phyloP scores from a whole-genome alignment of 2,329 filamentous ascomycete species.

The Eutypella sp. region DNA sequence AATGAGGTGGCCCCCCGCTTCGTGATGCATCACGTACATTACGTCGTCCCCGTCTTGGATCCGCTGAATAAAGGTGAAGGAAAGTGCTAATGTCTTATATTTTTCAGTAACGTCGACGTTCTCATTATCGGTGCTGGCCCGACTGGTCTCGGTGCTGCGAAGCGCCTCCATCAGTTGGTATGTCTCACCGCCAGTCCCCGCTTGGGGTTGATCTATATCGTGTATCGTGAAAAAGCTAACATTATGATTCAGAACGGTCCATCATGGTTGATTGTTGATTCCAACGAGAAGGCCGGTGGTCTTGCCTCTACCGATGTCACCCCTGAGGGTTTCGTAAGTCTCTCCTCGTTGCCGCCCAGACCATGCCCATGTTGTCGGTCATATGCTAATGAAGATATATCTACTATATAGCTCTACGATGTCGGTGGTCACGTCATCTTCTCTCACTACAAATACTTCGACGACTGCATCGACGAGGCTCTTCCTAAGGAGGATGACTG shows the following conservation, averaged over 20 bases:
- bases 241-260: constrained; percentile 64
- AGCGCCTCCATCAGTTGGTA: constrained; percentile 95
- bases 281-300: constrained; percentile 86
- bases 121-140: constrained; percentile 97
- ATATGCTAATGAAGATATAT: constrained; percentile 20
- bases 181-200: constrained; percentile 34
- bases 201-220: constrained; percentile 6
- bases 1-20: too few species aligned
- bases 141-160: constrained; percentile 94
- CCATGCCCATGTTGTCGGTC: neutral
- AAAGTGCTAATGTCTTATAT: neutral
- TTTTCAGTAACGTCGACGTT: constrained; percentile 79
- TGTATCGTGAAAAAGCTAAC: too few species aligned
- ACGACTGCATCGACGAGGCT: constrained; percentile 96
- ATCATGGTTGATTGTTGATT: constrained; percentile 95
- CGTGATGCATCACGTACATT: neutral
- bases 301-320: constrained; percentile 94
- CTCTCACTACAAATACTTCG: constrained; percentile 99
- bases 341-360: neutral
- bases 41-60: neutral
- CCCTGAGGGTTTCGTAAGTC: constrained; percentile 91
- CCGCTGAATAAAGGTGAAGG: neutral
- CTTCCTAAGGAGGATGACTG: constrained; percentile 91
- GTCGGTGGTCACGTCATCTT: constrained; percentile 98
- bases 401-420: constrained; percentile 74